Evolutionary conservation across 306 rosid species (phyloP), one percentile per base, ranked within the genome.

Genomic region (Vachellia collinsii): DNA sequence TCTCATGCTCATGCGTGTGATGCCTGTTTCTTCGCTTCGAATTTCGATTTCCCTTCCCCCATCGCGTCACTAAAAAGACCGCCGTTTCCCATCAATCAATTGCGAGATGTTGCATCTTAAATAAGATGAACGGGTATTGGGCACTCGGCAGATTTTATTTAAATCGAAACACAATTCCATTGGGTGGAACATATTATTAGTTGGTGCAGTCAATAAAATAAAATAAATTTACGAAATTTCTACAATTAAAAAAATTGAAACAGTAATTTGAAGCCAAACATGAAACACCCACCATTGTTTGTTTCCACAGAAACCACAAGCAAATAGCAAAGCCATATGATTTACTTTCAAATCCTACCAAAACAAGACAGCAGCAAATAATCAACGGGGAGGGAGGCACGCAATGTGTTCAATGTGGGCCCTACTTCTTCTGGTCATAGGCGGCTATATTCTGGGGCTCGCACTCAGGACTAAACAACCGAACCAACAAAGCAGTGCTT

Each of bases 401-500:
- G 47, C 36, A 61, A 61, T 25, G 7, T 25, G 34, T 29, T 2
- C 1, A 22, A 17, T 75, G 23, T 17, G 16, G 41, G 39, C 62
- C 77, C 87, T 84, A 82, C 73, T 88, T 91, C 83, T 81, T 79
- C 63, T 81, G 88, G 90, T 95, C 99, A 83, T 89, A 95, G 79
- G 94, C 94, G 84, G 94, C 98, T 76, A 93, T 93, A 66, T 95
- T 95, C 74, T 95, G 99, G 53, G 99, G 98, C 80, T 95, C 99
- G 61, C 99, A 95, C 85, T 95, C 97, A 9, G 99, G 97, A 75
- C 99, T 91, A 78, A 95, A 85, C 72, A 91, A 85, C 8, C 92
- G 89, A 25, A 95, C 99, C 84, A 95, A 84, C 87, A 95, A 87
- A 83, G 97, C 97, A 6, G 97, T 81, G 78, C 97, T 76, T 39